Base-by-base conservation (phyloP, 805 yeast species). In the Saccharomycodes ludwigii region DNA sequence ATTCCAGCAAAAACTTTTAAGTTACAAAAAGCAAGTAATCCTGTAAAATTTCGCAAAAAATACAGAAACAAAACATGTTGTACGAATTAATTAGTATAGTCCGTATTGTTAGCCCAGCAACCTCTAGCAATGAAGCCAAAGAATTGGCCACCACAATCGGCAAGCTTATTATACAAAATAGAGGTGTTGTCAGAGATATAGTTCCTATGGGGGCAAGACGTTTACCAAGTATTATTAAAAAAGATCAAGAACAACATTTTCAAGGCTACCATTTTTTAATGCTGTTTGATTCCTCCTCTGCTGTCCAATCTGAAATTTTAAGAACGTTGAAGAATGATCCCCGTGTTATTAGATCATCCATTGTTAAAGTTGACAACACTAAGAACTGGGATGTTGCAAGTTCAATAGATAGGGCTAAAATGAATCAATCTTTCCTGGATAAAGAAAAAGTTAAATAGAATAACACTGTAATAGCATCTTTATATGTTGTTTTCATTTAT, bases 11-110 rank as follows among this genome's bases (percentile, higher is more conserved):
- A n/a, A n/a, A n/a, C n/a, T n/a, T n/a, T n/a, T n/a, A n/a, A n/a
- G n/a, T n/a, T n/a, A n/a, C n/a, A n/a, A n/a, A n/a, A n/a, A n/a
- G n/a, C n/a, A n/a, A n/a, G n/a, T n/a, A n/a, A n/a, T n/a, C n/a
- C n/a, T n/a, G n/a, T n/a, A n/a, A n/a, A n/a, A n/a, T n/a, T n/a
- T n/a, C n/a, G n/a, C n/a, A n/a, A 16, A 13, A n/a, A 21, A 11
- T 12, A n/a, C 7, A 11, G 24, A 26, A 6, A 7, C 4, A 23
- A 20, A 40, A 12, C 6, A 86, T 86, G 97, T 69, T 83, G 36
- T 86, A 86, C 64, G 96, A 86, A 63, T 63, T 88, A 26, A 71
- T 84, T 39, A 94, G 94, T 27, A 80, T 85, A 39, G 85, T 94
- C 6, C 82, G 96, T 60, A 76, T 77, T 20, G 55, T 73, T 7